These are phyloP conservation scores for Penicillium malachiteum DNA, from an alignment of 495 filamentous ascomycete species.

Conservation along the genomic window DNA sequence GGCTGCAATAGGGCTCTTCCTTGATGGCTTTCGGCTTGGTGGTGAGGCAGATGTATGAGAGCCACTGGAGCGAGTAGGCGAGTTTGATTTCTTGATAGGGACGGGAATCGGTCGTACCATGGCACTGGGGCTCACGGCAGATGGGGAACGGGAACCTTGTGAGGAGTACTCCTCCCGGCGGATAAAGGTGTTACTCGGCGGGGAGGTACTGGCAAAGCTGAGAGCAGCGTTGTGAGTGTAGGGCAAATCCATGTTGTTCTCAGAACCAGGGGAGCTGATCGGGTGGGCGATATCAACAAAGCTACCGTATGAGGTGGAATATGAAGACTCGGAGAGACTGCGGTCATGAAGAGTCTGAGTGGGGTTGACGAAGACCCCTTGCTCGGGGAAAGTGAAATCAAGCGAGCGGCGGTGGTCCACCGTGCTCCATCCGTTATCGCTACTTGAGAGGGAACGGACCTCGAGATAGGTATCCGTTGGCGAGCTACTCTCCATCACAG, in stretches of 20 bases:
- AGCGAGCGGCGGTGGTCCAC: slow-evolving; percentile 63
- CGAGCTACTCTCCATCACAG: slow-evolving; percentile 67
- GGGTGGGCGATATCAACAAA: slow-evolving; percentile 77
- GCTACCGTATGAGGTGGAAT: slow-evolving; percentile 71
- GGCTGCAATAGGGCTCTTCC: slow-evolving; percentile 72
- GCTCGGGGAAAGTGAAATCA: slow-evolving; percentile 51
- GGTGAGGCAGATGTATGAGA: slow-evolving; percentile 64
- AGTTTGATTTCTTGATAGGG: slow-evolving; percentile 66
- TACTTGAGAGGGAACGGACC: slow-evolving; percentile 77
- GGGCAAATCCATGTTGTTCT: slow-evolving; percentile 63
- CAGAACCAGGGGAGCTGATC: slow-evolving; percentile 66
- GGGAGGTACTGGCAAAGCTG: slow-evolving; percentile 25
- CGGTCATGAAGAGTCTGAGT: slow-evolving; percentile 80
- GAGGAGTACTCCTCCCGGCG: slow-evolving; percentile 41
- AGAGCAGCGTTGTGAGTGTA: slow-evolving; percentile 41
- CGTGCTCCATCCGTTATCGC: slow-evolving; percentile 80
- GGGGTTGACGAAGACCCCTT: slow-evolving; percentile 76
- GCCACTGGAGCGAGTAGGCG: slow-evolving; percentile 55
- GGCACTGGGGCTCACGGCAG: slow-evolving; percentile 64
- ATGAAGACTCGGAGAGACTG: slow-evolving; percentile 80
- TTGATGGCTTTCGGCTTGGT: slow-evolving; percentile 62
- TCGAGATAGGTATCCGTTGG: slow-evolving; percentile 82
- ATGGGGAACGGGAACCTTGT: slow-evolving; percentile 48
- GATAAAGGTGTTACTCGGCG: slow-evolving; percentile 39
- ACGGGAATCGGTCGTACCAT: slow-evolving; percentile 63